Percentiles rank a stretch among this genome's conserved stretches.
These are phyloP conservation scores for Metschnikowia colocasiae DNA, from an alignment of 805 yeast species.

Conservation along the genomic window DNA sequence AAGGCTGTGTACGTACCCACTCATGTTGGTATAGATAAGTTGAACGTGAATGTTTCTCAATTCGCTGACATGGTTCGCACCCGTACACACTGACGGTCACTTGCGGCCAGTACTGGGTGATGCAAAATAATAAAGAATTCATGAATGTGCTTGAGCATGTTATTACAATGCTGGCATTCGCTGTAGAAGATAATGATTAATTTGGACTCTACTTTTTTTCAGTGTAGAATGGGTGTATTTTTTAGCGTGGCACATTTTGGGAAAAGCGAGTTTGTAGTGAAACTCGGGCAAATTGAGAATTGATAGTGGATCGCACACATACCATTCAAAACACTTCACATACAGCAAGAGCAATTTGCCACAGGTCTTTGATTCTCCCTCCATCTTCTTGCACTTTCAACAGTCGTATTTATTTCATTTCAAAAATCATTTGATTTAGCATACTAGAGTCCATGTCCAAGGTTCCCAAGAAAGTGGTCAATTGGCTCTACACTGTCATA, in stretches of 20 bases:
- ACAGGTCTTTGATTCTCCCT: background rate
- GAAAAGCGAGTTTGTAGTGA: background rate
- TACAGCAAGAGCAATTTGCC: background rate
- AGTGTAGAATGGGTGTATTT: background rate
- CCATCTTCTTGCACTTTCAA: background rate
- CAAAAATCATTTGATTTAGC: background rate
- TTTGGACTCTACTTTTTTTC: background rate
- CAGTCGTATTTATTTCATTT: no score
- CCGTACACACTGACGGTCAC: slow-evolving; percentile 5
- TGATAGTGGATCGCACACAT: background rate
- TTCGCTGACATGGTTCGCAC: slow-evolving; percentile 8
- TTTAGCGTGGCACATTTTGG: background rate
- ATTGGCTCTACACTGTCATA: slow-evolving; percentile 40
- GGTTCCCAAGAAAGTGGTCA: slow-evolving; percentile 31
- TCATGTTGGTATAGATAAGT: slow-evolving; percentile 11
- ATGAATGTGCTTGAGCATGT: no score
- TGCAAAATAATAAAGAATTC: background rate
- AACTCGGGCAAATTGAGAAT: background rate
- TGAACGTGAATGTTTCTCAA: background rate
- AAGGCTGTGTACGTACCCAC: slow-evolving; percentile 17
- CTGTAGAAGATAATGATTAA: background rate
- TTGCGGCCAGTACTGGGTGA: background rate
- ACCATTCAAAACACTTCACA: background rate
- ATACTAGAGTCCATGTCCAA: slow-evolving; percentile 16
- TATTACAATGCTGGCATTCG: no score